Base-by-base conservation (phyloP, 2,329 filamentous ascomycete genomes). In the Phialophora expanda region DNA sequence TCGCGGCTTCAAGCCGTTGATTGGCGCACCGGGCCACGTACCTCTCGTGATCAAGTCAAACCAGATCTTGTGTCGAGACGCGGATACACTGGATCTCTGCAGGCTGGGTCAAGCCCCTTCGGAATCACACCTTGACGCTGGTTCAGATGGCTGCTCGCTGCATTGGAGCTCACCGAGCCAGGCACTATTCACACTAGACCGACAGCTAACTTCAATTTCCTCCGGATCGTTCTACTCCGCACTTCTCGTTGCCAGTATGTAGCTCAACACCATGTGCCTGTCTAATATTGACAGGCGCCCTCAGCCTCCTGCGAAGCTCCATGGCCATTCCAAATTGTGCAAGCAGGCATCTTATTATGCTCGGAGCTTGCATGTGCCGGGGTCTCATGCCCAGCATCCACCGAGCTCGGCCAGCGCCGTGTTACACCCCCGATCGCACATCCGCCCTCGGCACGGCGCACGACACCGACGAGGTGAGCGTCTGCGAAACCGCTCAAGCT, bases 1-100 rank as follows among this genome's bases (percentile, higher is more conserved):
- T 56, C 24, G n/a, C 24, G 8, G 44, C 62, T 65, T 65, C 28
- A 30, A 32, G 7, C 58, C 34, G 26, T n/a, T 67, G 54, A 67
- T 67, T 67, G 62, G 66, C 44, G 44, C 8, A 32, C 26, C 26
- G 20, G 38, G 28, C 56, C 56, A 59, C 56, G 41, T 59, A 50
- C 56, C 38, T 50, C 56, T 30, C 41, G 41, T 59, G 32, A 59
- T 50, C 14, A 12, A 34, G 4, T 7, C 26, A 17, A 12, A 26
- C 48, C n/a, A 51, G 22, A 24, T 24, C 48, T 24, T 53, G 20
- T 24, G 24, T 28, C 20, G 26, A 24, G n/a, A 2, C 9, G 48
- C 48, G 20, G 48, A 17, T 22, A 14, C 22, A 14, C 7, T n/a
- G 17, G 4, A n/a, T 44, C 38, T 44, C 38, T 7, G 38, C 14